phyloP scores from a whole-genome alignment of 2,329 filamentous ascomycete genomes.

The Torrubiella hemipterigena region DNA sequence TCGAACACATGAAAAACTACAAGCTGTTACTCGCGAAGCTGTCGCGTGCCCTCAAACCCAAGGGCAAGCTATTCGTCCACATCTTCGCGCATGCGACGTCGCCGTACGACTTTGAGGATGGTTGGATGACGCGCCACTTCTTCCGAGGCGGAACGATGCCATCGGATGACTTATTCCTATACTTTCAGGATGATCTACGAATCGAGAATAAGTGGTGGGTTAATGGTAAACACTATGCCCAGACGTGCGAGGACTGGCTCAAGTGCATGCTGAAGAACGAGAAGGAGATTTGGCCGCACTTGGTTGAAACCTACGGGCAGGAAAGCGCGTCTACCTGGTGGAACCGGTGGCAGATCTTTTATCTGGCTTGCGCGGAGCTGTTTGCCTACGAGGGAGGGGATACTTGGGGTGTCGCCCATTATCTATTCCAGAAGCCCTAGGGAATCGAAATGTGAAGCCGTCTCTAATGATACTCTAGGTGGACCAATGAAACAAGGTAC shows the following conservation, averaged over 20 bases:
- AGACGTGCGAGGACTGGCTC: slow-evolving; percentile 60
- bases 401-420: slow-evolving; percentile 55
- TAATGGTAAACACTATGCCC: slow-evolving; percentile 54
- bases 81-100: slow-evolving; percentile 53
- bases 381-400: slow-evolving; percentile 55
- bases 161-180: slow-evolving; percentile 51
- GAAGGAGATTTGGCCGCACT: slow-evolving; percentile 47
- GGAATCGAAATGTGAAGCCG: no score
- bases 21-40: slow-evolving; percentile 54
- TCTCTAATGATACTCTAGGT: no score
- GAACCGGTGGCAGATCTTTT: slow-evolving; percentile 61
- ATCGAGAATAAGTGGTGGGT: slow-evolving; percentile 59
- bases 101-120: slow-evolving; percentile 58
- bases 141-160: slow-evolving; percentile 66
- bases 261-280: slow-evolving; percentile 46
- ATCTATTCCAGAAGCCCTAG: slow-evolving; percentile 47
- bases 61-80: slow-evolving; percentile 57
- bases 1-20: slow-evolving; percentile 71
- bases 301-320: slow-evolving; percentile 53
- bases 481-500: no score
- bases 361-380: slow-evolving; percentile 58
- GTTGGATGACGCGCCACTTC: slow-evolving; percentile 65
- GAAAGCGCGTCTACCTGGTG: slow-evolving; percentile 49
- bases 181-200: slow-evolving; percentile 50
- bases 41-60: slow-evolving; percentile 43